Evolutionary conservation across 1,284 basidiomycete genomes (phyloP).

Genomic region (Puccinia triticina): DNA sequence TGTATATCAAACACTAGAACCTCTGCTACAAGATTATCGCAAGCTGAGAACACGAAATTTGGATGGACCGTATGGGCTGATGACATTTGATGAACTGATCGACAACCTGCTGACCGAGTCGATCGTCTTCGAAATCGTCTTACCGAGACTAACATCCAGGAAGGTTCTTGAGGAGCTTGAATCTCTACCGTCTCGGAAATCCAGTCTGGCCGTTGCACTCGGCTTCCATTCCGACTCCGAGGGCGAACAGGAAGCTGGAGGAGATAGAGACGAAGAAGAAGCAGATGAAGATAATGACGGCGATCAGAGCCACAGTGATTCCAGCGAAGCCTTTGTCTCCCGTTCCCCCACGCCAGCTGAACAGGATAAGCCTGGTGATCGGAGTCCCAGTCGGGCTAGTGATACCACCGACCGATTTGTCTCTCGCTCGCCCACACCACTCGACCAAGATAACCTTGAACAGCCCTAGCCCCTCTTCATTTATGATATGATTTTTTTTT

Average conservation of each 20-base stretch:
- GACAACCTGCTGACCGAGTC: constrained; percentile 83
- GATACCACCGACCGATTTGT: constrained; percentile 52
- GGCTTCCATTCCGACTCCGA: constrained; percentile 57
- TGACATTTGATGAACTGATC: constrained; percentile 89
- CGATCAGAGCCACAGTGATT: constrained; percentile 30
- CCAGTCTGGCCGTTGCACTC: constrained; percentile 78
- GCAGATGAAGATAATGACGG: not conserved
- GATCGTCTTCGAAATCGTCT: constrained; percentile 91
- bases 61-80: constrained; percentile 69
- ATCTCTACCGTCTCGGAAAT: constrained; percentile 79
- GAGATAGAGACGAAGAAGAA: constrained; percentile 37
- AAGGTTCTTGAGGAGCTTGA: constrained; percentile 86
- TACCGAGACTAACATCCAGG: constrained; percentile 85
- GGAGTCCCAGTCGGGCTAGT: not conserved
- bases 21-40: constrained; percentile 86
- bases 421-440: constrained; percentile 54
- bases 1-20: constrained; percentile 90
- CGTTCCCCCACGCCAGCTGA: constrained; percentile 35
- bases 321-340: constrained; percentile 46
- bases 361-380: not conserved
- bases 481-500: too few species aligned
- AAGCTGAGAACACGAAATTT: constrained; percentile 81
- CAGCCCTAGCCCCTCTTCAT: too few species aligned
- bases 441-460: constrained; percentile 43
- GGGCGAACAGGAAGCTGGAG: constrained; percentile 50